Conservation (phyloP, 75 land plant species). For the Chamaecyparis obtusa region DNA sequence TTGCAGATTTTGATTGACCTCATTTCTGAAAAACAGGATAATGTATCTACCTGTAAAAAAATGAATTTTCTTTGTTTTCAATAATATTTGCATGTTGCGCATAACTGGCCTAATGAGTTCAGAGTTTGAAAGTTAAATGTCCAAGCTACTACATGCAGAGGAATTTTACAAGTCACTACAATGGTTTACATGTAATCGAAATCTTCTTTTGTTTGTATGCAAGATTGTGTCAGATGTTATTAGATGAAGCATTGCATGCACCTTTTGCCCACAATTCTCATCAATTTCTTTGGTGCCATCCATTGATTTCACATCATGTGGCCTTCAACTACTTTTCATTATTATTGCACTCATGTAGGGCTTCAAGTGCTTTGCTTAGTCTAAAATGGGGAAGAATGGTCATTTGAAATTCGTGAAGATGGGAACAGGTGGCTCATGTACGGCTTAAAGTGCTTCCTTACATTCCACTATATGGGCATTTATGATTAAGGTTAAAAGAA, state of each 20-base stretch:
- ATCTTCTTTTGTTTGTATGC: neutral
- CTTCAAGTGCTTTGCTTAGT: neutral
- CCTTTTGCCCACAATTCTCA: neutral
- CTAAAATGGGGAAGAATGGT: neutral
- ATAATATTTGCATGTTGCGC: too few relatives aligned
- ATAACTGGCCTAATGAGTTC: neutral
- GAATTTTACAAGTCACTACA: neutral
- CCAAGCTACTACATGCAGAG: neutral
- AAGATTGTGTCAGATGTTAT: neutral
- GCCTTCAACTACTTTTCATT: neutral
- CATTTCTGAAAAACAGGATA: neutral
- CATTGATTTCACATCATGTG: neutral
- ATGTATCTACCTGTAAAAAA: neutral
- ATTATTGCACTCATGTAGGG: neutral
- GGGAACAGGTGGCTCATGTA: neutral
- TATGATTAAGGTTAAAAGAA: neutral
- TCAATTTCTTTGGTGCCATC: neutral
- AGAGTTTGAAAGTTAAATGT: neutral
- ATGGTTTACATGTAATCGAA: neutral
- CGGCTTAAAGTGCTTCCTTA: neutral
- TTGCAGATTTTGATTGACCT: neutral
- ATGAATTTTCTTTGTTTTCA: too few relatives aligned
- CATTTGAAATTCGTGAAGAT: neutral
- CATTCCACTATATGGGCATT: neutral
- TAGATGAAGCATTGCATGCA: neutral